Percentiles rank a stretch among this genome's conserved stretches.
These are phyloP conservation scores for Aspergillus sp. DNA, from an alignment of 2,329 filamentous ascomycete species.

Conservation along the genomic window DNA sequence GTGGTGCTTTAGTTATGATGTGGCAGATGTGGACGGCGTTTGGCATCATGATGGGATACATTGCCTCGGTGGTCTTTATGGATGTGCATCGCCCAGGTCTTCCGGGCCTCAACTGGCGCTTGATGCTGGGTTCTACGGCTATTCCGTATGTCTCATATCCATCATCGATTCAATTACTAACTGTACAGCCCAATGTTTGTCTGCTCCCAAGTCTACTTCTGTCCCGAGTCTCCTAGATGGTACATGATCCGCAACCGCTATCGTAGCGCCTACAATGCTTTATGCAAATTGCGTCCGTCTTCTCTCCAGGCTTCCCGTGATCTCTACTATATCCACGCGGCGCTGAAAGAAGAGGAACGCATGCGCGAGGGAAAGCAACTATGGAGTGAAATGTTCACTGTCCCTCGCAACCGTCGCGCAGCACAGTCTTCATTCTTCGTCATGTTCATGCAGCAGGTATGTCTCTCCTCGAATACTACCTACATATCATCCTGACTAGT, in stretches of 20 bases:
- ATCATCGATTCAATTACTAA: background rate
- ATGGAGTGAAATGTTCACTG: constrained; percentile 55
- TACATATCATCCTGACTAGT: background rate
- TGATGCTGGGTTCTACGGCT: constrained; percentile 66
- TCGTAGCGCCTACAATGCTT: constrained; percentile 45
- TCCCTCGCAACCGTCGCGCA: constrained; percentile 61
- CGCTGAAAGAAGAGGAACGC: constrained; percentile 57
- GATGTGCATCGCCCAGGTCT: constrained; percentile 15
- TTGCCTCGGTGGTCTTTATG: constrained; percentile 46
- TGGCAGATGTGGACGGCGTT: constrained; percentile 49
- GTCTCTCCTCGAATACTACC: background rate
- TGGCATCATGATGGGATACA: constrained; percentile 45
- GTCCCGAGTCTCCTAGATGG: constrained; percentile 52
- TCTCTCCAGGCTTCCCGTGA: constrained; percentile 53
- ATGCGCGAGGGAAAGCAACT: constrained; percentile 48
- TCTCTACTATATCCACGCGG: constrained; percentile 53
- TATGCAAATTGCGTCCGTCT: constrained; percentile 44
- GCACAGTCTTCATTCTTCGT: constrained; percentile 54
- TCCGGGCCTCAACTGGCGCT: constrained; percentile 57
- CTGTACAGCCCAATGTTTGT: constrained; percentile 41
- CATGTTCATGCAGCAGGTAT: constrained; percentile 61
- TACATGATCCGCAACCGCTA: constrained; percentile 45
- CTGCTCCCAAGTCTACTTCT: constrained; percentile 59
- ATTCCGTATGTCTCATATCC: constrained; percentile 43
- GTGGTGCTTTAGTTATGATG: constrained; percentile 49